Evolutionary conservation across 129 eudicot species (phyloP).

Genomic region (Ambrosia trifida): DNA sequence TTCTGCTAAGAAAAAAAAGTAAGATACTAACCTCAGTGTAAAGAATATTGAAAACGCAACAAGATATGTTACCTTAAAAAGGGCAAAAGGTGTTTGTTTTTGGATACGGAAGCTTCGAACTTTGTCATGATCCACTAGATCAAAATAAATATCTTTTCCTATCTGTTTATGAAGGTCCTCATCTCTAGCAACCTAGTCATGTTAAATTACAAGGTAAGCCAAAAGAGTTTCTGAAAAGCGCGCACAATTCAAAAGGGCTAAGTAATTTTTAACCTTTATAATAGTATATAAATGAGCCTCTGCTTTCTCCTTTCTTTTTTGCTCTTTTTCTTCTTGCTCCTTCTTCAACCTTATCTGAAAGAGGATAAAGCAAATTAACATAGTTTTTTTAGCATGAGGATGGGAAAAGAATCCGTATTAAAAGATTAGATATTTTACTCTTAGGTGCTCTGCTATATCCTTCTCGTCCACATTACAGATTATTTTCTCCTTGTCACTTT

Average conservation of each 20-base stretch:
- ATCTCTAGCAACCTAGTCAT: slow-evolving; percentile 62
- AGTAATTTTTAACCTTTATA: slow-evolving; percentile 48
- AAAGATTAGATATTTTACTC: slow-evolving; percentile 39
- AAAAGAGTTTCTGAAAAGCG: background rate
- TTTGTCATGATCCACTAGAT: slow-evolving; percentile 93
- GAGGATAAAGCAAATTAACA: background rate
- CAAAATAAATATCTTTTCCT: slow-evolving; percentile 79
- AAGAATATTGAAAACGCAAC: background rate
- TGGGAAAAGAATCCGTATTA: background rate
- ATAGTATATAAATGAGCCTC: slow-evolving; percentile 61
- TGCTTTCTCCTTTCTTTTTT: slow-evolving; percentile 64
- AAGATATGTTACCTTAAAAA: slow-evolving; percentile 58
- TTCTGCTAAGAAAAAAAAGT: background rate
- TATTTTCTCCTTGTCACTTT: slow-evolving; percentile 72
- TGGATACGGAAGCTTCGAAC: slow-evolving; percentile 81
- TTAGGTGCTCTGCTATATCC: slow-evolving; percentile 75
- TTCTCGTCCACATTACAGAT: slow-evolving; percentile 77
- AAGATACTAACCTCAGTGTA: slow-evolving; percentile 2
- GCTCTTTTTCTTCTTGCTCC: slow-evolving; percentile 79
- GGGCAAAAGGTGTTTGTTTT: slow-evolving; percentile 62
- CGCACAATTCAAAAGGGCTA: background rate
- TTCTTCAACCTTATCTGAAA: slow-evolving; percentile 65
- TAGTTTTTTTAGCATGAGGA: background rate
- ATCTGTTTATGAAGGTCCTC: slow-evolving; percentile 76
- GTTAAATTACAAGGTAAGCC: slow-evolving; percentile 17